Percentiles rank a stretch among this genome's conserved stretches.
Evolutionary conservation across 1,139 yeast species (phyloP).

Genomic region (Kodamaea suecica): DNA sequence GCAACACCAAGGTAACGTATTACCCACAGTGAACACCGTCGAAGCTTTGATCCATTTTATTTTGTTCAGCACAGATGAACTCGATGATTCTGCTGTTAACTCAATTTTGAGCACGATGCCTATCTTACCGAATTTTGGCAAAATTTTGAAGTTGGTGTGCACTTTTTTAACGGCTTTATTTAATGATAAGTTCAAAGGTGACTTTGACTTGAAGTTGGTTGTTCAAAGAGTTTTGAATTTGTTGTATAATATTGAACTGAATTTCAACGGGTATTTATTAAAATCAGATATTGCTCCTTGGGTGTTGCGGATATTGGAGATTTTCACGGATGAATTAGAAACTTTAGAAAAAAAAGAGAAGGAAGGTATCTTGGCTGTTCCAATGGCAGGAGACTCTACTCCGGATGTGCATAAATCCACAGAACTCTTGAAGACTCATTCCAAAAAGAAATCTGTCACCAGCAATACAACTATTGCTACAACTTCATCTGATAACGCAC

Average conservation of each 20-base stretch:
- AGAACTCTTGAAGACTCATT: background rate
- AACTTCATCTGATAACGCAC: background rate
- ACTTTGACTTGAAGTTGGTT: constrained; percentile 13
- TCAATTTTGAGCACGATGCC: constrained; percentile 62
- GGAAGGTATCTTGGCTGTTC: constrained; percentile 5
- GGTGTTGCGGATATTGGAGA: constrained; percentile 35
- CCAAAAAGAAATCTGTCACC: background rate
- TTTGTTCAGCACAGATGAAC: constrained; percentile 42
- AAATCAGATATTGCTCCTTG: constrained; percentile 42
- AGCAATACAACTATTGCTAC: background rate
- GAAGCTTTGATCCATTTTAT: constrained; percentile 77
- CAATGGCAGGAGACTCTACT: constrained; percentile 9
- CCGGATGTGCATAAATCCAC: background rate
- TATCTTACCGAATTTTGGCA: constrained; percentile 56
- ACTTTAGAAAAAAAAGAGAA: constrained; percentile 7
- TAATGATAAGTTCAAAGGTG: constrained; percentile 23
- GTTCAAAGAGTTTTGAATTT: constrained; percentile 20
- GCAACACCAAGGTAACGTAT: constrained; percentile 1
- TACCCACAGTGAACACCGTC: constrained; percentile 27
- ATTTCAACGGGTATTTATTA: constrained; percentile 39
- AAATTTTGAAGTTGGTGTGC: constrained; percentile 42
- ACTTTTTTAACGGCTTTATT: constrained; percentile 23
- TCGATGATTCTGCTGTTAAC: constrained; percentile 28
- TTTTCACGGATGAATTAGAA: constrained; percentile 18
- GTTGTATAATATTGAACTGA: constrained; percentile 30